Conservation (phyloP, 2,329 filamentous ascomycete genomes). For the Nigrograna mackinnonii region DNA sequence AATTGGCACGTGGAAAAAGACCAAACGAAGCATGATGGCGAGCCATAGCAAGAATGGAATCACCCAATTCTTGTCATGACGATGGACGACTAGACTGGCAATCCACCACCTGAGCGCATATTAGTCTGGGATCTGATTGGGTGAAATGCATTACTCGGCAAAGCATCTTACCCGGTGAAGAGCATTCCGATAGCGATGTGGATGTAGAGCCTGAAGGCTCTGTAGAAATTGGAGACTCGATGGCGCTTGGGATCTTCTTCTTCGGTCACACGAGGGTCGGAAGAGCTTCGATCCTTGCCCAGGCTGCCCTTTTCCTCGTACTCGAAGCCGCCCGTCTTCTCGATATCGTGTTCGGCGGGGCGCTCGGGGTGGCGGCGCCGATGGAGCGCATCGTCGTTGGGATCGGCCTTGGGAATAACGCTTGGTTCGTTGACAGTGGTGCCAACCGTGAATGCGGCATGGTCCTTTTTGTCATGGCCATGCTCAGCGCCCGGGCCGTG, state of each 20-base stretch:
- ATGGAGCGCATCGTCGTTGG: slow-evolving; percentile 48
- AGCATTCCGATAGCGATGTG: slow-evolving; percentile 49
- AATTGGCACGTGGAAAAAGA: slow-evolving; percentile 75
- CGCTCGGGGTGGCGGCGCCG: slow-evolving; percentile 31
- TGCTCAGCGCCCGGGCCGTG: slow-evolving; percentile 36
- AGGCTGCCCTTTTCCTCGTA: slow-evolving; percentile 49
- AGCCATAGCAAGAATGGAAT: slow-evolving; percentile 84
- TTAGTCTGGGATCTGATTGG: slow-evolving; percentile 18
- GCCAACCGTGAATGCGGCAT: slow-evolving; percentile 37
- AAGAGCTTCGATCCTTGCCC: slow-evolving; percentile 31
- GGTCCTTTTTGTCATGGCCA: slow-evolving; percentile 21
- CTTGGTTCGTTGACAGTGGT: slow-evolving; percentile 37
- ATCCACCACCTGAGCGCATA: slow-evolving; percentile 68
- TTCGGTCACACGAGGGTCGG: slow-evolving; percentile 15
- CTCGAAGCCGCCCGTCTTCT: slow-evolving; percentile 36
- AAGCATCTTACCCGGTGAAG: slow-evolving; percentile 54
- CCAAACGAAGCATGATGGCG: slow-evolving; percentile 70
- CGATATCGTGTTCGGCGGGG: slow-evolving; percentile 27
- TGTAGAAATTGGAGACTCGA: slow-evolving; percentile 45
- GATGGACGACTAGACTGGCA: slow-evolving; percentile 72
- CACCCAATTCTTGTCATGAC: slow-evolving; percentile 76
- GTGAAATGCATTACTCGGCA: slow-evolving; percentile 6
- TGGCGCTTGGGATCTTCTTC: slow-evolving; percentile 37
- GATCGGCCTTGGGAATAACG: slow-evolving; percentile 30
- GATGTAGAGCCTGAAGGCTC: slow-evolving; percentile 47